Percentiles rank a stretch among this genome's conserved stretches.
Evolutionary conservation across 345 rosid genomes (phyloP).

Genomic region (Boechera stricta): DNA sequence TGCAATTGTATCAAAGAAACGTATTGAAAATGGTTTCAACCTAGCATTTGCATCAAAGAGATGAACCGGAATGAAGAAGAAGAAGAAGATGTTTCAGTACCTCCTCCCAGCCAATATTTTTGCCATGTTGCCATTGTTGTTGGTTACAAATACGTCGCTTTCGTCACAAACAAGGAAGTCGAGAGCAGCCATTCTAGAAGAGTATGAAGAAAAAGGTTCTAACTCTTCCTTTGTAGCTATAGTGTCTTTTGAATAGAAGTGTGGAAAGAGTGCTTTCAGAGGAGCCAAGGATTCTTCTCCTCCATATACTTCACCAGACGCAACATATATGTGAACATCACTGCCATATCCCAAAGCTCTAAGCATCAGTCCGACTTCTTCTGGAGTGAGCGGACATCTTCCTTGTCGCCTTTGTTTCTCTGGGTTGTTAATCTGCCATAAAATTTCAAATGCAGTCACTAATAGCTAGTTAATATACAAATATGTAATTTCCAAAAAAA

Average conservation of each 20-base stretch:
- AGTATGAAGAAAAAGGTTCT: slow-evolving; percentile 74
- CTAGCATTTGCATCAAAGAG: slow-evolving; percentile 16
- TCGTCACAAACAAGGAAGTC: slow-evolving; percentile 96
- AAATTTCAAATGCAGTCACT: slow-evolving; percentile 9
- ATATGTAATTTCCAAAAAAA: not conserved
- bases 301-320: slow-evolving; percentile 96
- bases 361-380: slow-evolving; percentile 96
- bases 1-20: slow-evolving; percentile 13
- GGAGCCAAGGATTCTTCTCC: slow-evolving; percentile 88
- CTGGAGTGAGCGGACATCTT: slow-evolving; percentile 95
- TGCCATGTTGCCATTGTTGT: slow-evolving; percentile 99
- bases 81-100: slow-evolving; percentile 45
- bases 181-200: slow-evolving; percentile 99
- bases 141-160: slow-evolving; percentile 95
- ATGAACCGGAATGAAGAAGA: not conserved
- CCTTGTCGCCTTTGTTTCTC: slow-evolving; percentile 98
- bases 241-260: slow-evolving; percentile 84
- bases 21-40: not conserved
- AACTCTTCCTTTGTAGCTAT: slow-evolving; percentile 81
- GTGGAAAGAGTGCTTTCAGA: slow-evolving; percentile 82
- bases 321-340: slow-evolving; percentile 88
- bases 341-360: slow-evolving; percentile 95
- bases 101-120: slow-evolving; percentile 91
- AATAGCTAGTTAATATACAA: slow-evolving; percentile 1
- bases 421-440: slow-evolving; percentile 70